Evolutionary conservation across 2,329 filamentous ascomycete species (phyloP), one percentile per base, ranked within the genome.

Genomic region (Xylaria sp.): DNA sequence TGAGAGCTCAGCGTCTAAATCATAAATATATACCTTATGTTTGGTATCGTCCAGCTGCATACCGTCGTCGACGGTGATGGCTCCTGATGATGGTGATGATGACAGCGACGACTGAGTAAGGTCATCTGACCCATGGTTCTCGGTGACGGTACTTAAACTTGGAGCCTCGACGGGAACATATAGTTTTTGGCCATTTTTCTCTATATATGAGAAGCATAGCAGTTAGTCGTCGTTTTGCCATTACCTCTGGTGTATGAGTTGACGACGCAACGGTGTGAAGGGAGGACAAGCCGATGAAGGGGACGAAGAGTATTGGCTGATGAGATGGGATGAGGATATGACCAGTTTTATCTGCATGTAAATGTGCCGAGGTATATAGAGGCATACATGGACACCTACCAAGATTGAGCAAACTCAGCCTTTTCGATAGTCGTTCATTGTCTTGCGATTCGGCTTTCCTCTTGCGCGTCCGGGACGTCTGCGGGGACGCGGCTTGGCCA

Each of bases 1-100:
- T 15, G 91, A 91, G 39, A 98, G 87, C 81, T 98, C 95, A 75
- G 92, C 92, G 78, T 97, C 94, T 10, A 99, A 85, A 80, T 97
- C 90, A 84, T 94, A 91, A 75, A 99, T 94, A 85, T 96, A 98
- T 69, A 98, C 89, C 77, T 92, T 93, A 82, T 97, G 87, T 76
- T 92, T 92, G 39, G 92, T 91, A 81, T 97, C 91, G 81, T 98
- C 94, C 69, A 98, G 79, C 66, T 92, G 87, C 95, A 98, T 98
- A 66, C 81, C 77, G 72, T 88, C 83, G 71, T 88, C 83, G 23
- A 78, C 77, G 57, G 73, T 62, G 62, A 70, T 72, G 60, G 71
- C 68, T 52, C 51, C 73, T 59, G 71, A 67, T 52, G 52, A 28
- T 34, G 34, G 51, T 60, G 71, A 67, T 52, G 52, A 28, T 34